These are phyloP conservation scores for Melampsora occidentalis DNA, from an alignment of 1,284 basidiomycete species.

Conservation along the genomic window DNA sequence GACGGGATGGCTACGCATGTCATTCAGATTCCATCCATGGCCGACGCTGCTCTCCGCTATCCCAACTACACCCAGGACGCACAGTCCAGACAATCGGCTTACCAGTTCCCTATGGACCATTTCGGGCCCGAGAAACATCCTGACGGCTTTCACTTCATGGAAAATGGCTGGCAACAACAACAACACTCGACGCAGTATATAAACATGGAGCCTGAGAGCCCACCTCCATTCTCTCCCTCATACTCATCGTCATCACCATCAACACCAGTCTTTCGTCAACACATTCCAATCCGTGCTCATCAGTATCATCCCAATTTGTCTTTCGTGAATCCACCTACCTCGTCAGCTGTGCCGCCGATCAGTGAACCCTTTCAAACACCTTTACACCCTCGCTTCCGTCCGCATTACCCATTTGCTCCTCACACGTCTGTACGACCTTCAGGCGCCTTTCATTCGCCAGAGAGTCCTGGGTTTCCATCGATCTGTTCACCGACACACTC, in stretches of 20 bases:
- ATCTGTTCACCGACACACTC: background rate
- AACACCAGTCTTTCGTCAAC: background rate
- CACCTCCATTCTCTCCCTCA: slow-evolving; percentile 8
- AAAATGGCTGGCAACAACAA: slow-evolving; percentile 2
- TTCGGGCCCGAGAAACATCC: background rate
- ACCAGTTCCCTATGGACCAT: background rate
- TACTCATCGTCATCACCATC: slow-evolving; percentile 21
- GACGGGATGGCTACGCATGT: background rate
- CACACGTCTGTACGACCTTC: background rate
- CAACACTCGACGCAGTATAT: background rate
- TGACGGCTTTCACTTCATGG: background rate
- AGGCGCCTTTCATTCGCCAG: background rate
- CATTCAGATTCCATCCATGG: background rate
- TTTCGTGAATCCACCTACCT: slow-evolving; percentile 22
- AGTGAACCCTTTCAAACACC: slow-evolving; percentile 13
- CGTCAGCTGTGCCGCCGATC: slow-evolving; percentile 42
- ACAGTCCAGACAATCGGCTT: background rate
- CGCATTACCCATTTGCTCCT: slow-evolving; percentile 21
- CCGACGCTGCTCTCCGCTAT: background rate
- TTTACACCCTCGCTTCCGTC: slow-evolving; percentile 9
- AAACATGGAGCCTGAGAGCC: slow-evolving; percentile 8
- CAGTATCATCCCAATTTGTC: slow-evolving; percentile 27
- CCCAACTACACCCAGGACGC: background rate
- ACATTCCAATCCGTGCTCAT: background rate
- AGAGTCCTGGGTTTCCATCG: background rate